Conservation (phyloP, 2,329 filamentous ascomycete species). For the Rasamsonia emersonii region DNA sequence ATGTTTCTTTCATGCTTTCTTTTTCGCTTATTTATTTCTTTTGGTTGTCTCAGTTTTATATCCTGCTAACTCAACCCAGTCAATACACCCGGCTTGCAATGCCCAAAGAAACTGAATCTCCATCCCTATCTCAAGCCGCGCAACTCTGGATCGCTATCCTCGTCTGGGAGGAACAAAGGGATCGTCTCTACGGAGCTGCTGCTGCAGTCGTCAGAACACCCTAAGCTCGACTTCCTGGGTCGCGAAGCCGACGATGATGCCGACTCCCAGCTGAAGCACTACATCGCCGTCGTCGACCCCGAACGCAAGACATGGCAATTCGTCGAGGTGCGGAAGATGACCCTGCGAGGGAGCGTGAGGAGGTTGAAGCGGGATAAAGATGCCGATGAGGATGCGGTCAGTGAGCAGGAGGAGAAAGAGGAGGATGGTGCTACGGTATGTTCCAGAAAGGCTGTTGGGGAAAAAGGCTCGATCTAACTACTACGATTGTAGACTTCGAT, state of each 20-base stretch:
- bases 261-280: slow-evolving; percentile 49
- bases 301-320: slow-evolving; percentile 45
- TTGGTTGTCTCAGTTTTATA: too few species aligned
- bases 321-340: slow-evolving; percentile 46
- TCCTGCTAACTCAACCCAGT: slow-evolving; percentile 18
- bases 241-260: slow-evolving; percentile 41
- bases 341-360: slow-evolving; percentile 42
- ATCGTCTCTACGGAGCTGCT: slow-evolving; percentile 43
- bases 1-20: slow-evolving; percentile 12
- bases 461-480: not conserved
- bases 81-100: slow-evolving; percentile 26
- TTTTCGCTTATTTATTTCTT: slow-evolving; percentile 1
- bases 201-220: slow-evolving; percentile 53
- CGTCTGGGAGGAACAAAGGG: slow-evolving; percentile 24
- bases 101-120: slow-evolving; percentile 21
- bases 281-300: slow-evolving; percentile 53
- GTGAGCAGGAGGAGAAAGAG: slow-evolving; percentile 13
- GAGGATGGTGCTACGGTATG: slow-evolving; percentile 23
- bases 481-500: slow-evolving; percentile 23
- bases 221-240: slow-evolving; percentile 52
- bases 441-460: slow-evolving; percentile 2
- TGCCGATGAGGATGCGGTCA: slow-evolving; percentile 16
- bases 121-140: slow-evolving; percentile 44
- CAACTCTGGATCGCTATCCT: slow-evolving; percentile 23
- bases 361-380: slow-evolving; percentile 12